Base-by-base conservation (phyloP, 1,139 yeast species). In the Pneumocystis canis region DNA sequence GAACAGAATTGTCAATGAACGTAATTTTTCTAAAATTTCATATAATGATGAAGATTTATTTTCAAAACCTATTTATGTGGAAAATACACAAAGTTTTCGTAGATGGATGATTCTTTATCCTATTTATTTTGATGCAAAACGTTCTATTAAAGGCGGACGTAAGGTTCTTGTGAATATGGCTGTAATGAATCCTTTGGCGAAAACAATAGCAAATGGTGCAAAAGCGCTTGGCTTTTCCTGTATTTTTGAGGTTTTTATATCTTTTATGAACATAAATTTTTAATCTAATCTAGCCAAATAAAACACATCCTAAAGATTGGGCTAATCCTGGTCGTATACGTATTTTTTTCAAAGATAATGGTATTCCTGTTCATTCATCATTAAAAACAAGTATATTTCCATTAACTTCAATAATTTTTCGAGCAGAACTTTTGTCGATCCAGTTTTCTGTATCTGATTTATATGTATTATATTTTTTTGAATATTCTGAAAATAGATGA, bases 291-390 rank as follows among this genome's bases (percentile, higher is more conserved):
- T 92, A 87, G 74, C 83, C 92, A 67, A 89, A 86, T 66, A 92
- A 89, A 75, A 76, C 86, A 2, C 98, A 92, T 74, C 98, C 98
- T 11, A 96, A 89, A 73, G 98, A 92, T 75, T 92, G 87, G 80
- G 96, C 97, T 66, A 92, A 92, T 72, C 95, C 97, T 1, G 98
- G 98, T 16, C 80, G 97, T 69, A 92, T 92, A 53, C 81, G 96
- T 69, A 87, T 89, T 28, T 76, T 83, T 60, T 69, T 87, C 81
- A 83, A 20, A 53, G 69, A 75, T 75, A 60, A 63, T 33, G 67
- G 66, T 11, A 35, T 11, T 33, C 63, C 47, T 54, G 40, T 56
- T 40, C 67, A 66, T 40, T 63, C 64, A 18, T 41, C 53, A 11
- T 54, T 68, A 39, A 61, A 63, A 58, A 67, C 65, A 59, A 63